Percentiles rank a stretch among this genome's conserved stretches.
These are phyloP conservation scores for Camelina sativa DNA, from an alignment of 345 rosid genomes.

Conservation along the genomic window DNA sequence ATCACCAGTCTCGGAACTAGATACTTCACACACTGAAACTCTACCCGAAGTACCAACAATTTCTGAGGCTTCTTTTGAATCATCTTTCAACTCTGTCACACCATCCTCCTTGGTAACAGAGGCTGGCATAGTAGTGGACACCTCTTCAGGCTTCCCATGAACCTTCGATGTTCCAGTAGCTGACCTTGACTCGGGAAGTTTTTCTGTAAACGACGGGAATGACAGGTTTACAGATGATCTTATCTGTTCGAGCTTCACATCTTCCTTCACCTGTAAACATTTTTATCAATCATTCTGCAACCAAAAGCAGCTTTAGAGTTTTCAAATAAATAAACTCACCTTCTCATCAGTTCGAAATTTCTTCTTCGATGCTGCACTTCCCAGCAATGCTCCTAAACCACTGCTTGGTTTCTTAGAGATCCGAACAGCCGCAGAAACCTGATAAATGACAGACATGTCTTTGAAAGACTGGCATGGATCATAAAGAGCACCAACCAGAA, in stretches of 20 bases:
- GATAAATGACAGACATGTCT: slow-evolving; percentile 26
- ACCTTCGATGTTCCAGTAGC: slow-evolving; percentile 24
- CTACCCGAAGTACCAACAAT: slow-evolving; percentile 29
- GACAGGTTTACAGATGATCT: slow-evolving; percentile 41
- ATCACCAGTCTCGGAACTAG: slow-evolving; percentile 30
- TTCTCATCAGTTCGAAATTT: slow-evolving; percentile 51
- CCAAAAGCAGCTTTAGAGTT: not conserved
- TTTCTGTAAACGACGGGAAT: slow-evolving; percentile 37
- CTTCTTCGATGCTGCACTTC: slow-evolving; percentile 54
- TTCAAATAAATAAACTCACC: slow-evolving; percentile 46
- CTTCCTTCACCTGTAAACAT: slow-evolving; percentile 60
- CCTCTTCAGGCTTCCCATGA: slow-evolving; percentile 27
- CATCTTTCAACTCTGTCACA: slow-evolving; percentile 50
- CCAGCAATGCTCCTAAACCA: slow-evolving; percentile 74
- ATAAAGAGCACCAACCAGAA: slow-evolving; percentile 2
- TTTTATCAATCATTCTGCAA: slow-evolving; percentile 18
- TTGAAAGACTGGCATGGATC: slow-evolving; percentile 21
- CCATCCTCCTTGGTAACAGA: slow-evolving; percentile 49
- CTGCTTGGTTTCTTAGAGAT: slow-evolving; percentile 71
- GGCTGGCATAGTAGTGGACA: slow-evolving; percentile 31
- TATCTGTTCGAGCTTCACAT: slow-evolving; percentile 49
- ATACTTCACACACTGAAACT: slow-evolving; percentile 25
- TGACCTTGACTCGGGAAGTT: slow-evolving; percentile 24
- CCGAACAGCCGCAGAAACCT: slow-evolving; percentile 64
- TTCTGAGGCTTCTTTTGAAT: slow-evolving; percentile 28